Evolutionary conservation across 306 rosid genomes (phyloP).

Genomic region (Cyamopsis tetragonoloba): DNA sequence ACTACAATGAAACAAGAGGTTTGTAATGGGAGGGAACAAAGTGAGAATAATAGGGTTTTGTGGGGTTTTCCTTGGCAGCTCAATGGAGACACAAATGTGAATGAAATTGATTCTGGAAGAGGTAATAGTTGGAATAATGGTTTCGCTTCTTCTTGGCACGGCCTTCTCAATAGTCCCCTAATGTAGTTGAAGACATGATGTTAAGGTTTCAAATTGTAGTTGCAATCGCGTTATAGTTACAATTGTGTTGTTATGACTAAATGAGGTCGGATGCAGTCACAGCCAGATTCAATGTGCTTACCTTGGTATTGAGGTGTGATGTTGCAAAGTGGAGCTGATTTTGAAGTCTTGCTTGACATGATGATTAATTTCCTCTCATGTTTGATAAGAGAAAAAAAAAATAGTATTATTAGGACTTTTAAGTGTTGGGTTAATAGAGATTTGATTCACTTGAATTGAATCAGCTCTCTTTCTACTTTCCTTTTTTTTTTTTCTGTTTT

Average conservation of each 20-base stretch:
- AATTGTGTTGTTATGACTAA: too few species aligned
- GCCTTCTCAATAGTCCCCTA: conserved; percentile 82
- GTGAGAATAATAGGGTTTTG: conserved; percentile 48
- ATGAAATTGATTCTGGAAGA: conserved; percentile 63
- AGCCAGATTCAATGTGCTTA: too few species aligned
- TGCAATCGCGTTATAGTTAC: too few species aligned
- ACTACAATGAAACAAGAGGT: conserved; percentile 83
- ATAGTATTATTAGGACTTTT: conserved; percentile 22
- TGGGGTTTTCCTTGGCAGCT: conserved; percentile 92
- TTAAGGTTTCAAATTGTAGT: too few species aligned
- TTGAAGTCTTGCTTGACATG: too few species aligned
- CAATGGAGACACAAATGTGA: conserved; percentile 56
- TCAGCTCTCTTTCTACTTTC: conserved; percentile 24
- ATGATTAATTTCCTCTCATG: conserved; percentile 18
- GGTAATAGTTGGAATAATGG: conserved; percentile 78
- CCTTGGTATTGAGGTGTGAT: too few species aligned
- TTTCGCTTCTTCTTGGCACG: conserved; percentile 72
- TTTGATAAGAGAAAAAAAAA: conserved; percentile 23
- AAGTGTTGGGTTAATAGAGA: conserved; percentile 34
- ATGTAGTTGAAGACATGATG: too few species aligned
- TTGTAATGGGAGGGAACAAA: conserved; percentile 42
- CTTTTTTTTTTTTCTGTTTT: neutral
- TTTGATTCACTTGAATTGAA: conserved; percentile 39
- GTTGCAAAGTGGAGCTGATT: too few species aligned
- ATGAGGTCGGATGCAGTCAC: too few species aligned